These are phyloP conservation scores for Candida nemodendra DNA, from an alignment of 805 yeast genomes.

Conservation along the genomic window DNA sequence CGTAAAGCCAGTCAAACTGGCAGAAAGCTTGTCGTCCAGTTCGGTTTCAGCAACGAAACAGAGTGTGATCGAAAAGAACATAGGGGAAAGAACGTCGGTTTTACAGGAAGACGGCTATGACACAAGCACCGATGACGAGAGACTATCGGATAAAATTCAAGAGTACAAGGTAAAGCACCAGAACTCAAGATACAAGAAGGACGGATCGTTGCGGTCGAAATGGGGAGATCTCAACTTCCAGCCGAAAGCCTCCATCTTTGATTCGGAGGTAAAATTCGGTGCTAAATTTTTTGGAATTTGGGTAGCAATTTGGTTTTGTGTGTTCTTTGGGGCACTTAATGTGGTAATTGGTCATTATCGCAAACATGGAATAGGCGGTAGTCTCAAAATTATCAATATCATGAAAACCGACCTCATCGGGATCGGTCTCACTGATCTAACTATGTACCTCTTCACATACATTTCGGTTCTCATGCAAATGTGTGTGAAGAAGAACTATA, in stretches of 20 bases:
- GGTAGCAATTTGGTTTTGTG: conserved; percentile 73
- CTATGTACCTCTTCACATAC: conserved; percentile 71
- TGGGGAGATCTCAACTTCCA: conserved; percentile 54
- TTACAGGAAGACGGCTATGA: conserved; percentile 4
- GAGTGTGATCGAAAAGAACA: conserved; percentile 2
- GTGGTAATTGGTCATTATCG: conserved; percentile 53
- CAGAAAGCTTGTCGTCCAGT: too few species aligned
- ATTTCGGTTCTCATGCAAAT: conserved; percentile 59
- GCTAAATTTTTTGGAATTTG: conserved; percentile 75
- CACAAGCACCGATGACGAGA: neutral
- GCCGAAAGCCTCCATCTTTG: conserved; percentile 50
- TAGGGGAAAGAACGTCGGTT: conserved; percentile 5
- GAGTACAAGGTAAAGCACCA: too few species aligned
- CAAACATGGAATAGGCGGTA: conserved; percentile 41
- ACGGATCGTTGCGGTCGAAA: conserved; percentile 45
- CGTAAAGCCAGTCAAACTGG: too few species aligned
- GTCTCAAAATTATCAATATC: conserved; percentile 54
- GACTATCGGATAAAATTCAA: too few species aligned
- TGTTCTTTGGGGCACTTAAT: conserved; percentile 53
- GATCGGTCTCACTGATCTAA: conserved; percentile 71
- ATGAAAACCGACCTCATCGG: conserved; percentile 60
- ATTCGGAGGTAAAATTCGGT: conserved; percentile 42
- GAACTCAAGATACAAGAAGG: conserved; percentile 22
- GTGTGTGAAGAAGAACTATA: conserved; percentile 40
- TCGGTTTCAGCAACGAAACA: too few species aligned